Evolutionary conservation across 2,329 filamentous ascomycete genomes (phyloP).

Genomic region (Xylariaceae sp.): DNA sequence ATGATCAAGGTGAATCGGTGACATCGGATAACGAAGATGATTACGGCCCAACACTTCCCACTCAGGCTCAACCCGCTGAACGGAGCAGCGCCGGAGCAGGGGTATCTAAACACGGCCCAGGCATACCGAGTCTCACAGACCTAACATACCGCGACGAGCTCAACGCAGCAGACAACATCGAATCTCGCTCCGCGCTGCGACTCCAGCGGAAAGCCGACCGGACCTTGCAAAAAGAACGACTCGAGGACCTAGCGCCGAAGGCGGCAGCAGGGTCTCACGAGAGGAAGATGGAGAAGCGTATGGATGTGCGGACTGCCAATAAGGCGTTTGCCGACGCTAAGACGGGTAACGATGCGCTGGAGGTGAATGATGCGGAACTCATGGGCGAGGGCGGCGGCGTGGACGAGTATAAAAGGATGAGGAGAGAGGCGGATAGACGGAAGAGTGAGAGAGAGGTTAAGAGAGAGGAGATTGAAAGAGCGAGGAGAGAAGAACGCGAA

Average conservation of each 20-base stretch:
- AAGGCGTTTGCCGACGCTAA: constrained; percentile 67
- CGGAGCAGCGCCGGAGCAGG: constrained; percentile 14
- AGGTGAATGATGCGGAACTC: constrained; percentile 69
- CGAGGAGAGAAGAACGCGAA: constrained; percentile 74
- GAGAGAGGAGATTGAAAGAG: constrained; percentile 74
- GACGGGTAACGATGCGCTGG: constrained; percentile 47
- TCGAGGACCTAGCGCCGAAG: constrained; percentile 79
- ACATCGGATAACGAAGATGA: constrained; percentile 57
- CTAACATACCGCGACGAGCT: constrained; percentile 58
- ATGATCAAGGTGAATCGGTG: constrained; percentile 16
- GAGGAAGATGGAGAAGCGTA: constrained; percentile 80
- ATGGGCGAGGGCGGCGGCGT: constrained; percentile 60
- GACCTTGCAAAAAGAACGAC: constrained; percentile 61
- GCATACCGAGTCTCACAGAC: constrained; percentile 71
- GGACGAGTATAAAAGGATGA: constrained; percentile 64
- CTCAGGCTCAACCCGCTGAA: constrained; percentile 3
- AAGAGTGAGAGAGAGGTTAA: constrained; percentile 78
- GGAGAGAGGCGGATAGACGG: constrained; percentile 70
- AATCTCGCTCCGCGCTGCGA: constrained; percentile 49
- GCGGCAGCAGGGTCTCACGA: constrained; percentile 81
- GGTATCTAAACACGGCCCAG: constrained; percentile 43
- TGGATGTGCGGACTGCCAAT: constrained; percentile 67
- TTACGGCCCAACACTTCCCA: constrained; percentile 45
- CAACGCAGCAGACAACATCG: constrained; percentile 45
- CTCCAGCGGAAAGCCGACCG: constrained; percentile 62